Conservation (phyloP, 2,329 filamentous ascomycete genomes). For the Sclerotinia nivalis region DNA sequence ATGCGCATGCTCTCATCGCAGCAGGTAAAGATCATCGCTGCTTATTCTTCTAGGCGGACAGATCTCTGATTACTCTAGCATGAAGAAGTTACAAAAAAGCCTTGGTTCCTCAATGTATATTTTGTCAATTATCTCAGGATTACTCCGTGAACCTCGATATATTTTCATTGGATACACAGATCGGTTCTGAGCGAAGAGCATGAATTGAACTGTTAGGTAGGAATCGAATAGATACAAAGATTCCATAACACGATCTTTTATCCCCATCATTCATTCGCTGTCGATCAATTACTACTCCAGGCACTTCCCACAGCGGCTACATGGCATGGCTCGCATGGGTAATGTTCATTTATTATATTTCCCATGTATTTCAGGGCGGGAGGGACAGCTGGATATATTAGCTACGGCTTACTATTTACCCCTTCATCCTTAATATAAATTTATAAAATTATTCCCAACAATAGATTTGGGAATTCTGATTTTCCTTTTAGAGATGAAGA, state of each 20-base stretch:
- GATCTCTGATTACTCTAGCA: neutral
- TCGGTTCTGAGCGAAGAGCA: neutral
- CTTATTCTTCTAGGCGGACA: constrained; percentile 6
- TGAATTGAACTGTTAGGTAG: neutral
- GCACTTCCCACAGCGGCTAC: neutral
- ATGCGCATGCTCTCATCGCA: neutral
- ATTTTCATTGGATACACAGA: neutral
- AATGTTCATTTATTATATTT: too few species aligned
- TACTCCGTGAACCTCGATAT: neutral
- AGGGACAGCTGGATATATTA: neutral
- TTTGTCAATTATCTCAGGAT: neutral
- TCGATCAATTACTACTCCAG: neutral
- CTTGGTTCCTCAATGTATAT: neutral
- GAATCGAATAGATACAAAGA: neutral
- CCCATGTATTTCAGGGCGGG: neutral
- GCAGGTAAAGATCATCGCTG: constrained; percentile 8
- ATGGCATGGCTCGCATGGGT: constrained; percentile 4
- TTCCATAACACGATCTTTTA: neutral
- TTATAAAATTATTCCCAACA: neutral
- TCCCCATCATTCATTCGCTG: neutral
- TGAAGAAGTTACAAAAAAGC: neutral
- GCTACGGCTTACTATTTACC: neutral
- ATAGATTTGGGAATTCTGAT: neutral
- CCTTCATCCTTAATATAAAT: neutral
- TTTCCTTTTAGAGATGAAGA: neutral